Percentiles rank a stretch among this genome's conserved stretches.
Conservation (phyloP, 1,284 basidiomycete genomes). For the Anthracocystis setariae region DNA sequence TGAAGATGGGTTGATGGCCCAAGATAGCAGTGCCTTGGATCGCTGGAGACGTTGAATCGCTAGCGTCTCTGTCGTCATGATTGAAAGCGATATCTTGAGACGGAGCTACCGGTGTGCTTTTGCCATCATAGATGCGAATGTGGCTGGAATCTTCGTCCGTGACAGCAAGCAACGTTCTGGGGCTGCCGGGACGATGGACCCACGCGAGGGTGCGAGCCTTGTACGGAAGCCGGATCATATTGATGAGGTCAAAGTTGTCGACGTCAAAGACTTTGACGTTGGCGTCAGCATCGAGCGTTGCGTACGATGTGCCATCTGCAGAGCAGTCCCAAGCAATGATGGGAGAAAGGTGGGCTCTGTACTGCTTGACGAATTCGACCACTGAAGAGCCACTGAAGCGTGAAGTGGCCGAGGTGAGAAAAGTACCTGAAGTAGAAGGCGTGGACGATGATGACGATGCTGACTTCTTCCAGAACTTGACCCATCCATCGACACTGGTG, state of each 20-base stretch:
- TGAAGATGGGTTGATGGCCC: conserved; percentile 26
- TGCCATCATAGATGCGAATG: conserved; percentile 90
- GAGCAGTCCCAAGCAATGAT: conserved; percentile 85
- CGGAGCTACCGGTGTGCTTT: conserved; percentile 63
- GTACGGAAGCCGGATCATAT: conserved; percentile 82
- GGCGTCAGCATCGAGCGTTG: conserved; percentile 73
- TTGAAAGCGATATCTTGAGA: not conserved
- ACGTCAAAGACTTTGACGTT: conserved; percentile 94
- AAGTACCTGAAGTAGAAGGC: conserved; percentile 75
- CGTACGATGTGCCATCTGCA: conserved; percentile 90
- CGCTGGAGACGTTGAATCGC: not conserved
- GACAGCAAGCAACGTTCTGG: conserved; percentile 86
- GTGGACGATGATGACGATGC: conserved; percentile 80
- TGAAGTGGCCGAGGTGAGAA: conserved; percentile 6
- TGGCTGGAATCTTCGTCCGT: conserved; percentile 80
- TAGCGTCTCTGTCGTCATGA: not conserved
- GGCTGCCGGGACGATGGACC: conserved; percentile 89
- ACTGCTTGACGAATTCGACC: conserved; percentile 68
- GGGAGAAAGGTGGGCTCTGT: conserved; percentile 84
- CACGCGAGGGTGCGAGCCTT: conserved; percentile 70
- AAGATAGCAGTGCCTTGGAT: not conserved
- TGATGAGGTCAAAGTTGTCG: conserved; percentile 98
- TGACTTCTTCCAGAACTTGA: conserved; percentile 99
- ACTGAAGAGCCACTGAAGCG: conserved; percentile 46
- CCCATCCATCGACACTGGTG: conserved; percentile 90